These are phyloP conservation scores for Tephrocybe rancida DNA, from an alignment of 768 basidiomycete genomes.

Conservation along the genomic window DNA sequence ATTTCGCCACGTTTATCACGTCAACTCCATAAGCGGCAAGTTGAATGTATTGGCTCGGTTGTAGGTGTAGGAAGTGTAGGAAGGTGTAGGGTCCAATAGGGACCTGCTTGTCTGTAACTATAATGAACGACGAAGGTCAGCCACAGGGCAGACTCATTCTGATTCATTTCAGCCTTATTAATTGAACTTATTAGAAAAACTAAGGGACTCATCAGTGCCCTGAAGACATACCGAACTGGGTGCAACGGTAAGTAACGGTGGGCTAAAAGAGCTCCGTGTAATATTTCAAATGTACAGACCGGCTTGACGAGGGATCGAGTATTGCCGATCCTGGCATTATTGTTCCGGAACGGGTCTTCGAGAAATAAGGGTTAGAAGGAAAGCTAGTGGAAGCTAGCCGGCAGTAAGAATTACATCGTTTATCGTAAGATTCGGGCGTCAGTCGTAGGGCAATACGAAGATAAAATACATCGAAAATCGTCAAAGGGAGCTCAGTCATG, in stretches of 20 bases:
- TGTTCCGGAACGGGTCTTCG: background rate
- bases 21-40: background rate
- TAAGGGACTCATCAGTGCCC: too few relatives aligned
- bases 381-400: background rate
- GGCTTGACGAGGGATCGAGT: background rate
- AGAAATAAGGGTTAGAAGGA: too few relatives aligned
- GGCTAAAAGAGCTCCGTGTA: background rate
- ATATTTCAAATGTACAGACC: background rate
- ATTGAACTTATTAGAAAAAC: too few relatives aligned
- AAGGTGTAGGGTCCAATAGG: background rate
- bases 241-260: background rate
- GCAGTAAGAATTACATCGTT: conserved; percentile 18
- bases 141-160: background rate
- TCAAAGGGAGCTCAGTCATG: conserved; percentile 14
- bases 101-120: too few relatives aligned
- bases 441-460: conserved; percentile 9
- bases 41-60: background rate
- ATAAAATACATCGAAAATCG: conserved; percentile 8
- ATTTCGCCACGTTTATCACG: background rate
- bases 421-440: conserved; percentile 17
- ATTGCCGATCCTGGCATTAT: background rate
- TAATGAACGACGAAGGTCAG: background rate
- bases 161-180: too few relatives aligned
- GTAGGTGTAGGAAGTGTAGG: too few relatives aligned
- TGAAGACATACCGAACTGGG: background rate